Conservation (phyloP, 495 filamentous ascomycete genomes). For the Podospora pseudopauciseta region DNA sequence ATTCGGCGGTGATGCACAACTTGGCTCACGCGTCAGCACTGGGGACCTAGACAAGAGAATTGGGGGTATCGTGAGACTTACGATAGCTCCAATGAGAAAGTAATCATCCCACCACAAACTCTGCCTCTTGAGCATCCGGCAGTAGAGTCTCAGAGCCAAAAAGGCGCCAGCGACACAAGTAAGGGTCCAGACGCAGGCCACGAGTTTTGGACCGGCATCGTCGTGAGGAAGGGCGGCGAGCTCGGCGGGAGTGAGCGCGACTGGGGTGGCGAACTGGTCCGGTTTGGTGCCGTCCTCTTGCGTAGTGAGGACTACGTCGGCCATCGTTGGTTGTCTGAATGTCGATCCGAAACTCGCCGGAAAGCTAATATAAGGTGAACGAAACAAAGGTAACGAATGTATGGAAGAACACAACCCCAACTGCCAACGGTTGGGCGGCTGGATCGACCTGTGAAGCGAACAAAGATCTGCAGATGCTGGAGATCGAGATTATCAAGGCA, state of each 20-base stretch:
- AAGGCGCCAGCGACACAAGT: slow-evolving; percentile 26
- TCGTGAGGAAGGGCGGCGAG: slow-evolving; percentile 24
- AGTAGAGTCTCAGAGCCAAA: slow-evolving; percentile 35
- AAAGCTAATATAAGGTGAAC: background rate
- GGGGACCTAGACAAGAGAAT: background rate
- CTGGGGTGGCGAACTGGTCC: slow-evolving; percentile 20
- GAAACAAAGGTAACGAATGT: background rate
- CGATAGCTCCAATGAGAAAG: slow-evolving; percentile 32
- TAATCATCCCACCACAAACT: slow-evolving; percentile 34
- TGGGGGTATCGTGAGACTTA: slow-evolving; percentile 11
- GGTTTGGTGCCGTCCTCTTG: slow-evolving; percentile 9
- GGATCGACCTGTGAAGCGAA: background rate
- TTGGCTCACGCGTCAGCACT: background rate
- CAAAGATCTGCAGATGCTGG: background rate
- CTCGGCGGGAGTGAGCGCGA: slow-evolving; percentile 8
- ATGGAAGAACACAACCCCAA: background rate
- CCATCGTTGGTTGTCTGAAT: background rate
- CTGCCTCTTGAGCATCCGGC: slow-evolving; percentile 23
- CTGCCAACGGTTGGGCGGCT: slow-evolving; percentile 3
- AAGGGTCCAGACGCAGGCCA: slow-evolving; percentile 29
- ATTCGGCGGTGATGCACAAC: slow-evolving; percentile 17
- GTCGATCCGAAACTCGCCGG: background rate
- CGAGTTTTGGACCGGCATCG: slow-evolving; percentile 26
- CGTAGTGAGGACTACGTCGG: background rate
- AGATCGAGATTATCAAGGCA: background rate